Conservation (phyloP, 2,329 filamentous ascomycete species). For the Xylaria sp. region DNA sequence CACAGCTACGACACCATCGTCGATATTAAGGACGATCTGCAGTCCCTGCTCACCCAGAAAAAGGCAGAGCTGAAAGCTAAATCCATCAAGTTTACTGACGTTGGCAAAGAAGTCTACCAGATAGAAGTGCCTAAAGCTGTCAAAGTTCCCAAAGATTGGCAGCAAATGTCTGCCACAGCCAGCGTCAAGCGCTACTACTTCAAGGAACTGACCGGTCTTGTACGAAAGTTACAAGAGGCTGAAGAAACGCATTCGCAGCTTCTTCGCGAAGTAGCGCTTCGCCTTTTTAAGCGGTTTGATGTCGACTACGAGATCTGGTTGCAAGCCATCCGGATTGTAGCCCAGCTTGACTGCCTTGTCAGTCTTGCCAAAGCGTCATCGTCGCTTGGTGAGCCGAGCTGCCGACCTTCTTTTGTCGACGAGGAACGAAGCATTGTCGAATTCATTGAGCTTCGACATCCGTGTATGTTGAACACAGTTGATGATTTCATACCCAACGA, state of each 20-base stretch:
- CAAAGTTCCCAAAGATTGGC: constrained; percentile 90
- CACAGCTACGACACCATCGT: constrained; percentile 80
- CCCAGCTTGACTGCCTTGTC: constrained; percentile 94
- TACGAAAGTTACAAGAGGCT: constrained; percentile 89
- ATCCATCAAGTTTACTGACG: constrained; percentile 79
- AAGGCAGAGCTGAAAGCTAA: constrained; percentile 80
- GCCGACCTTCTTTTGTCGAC: constrained; percentile 88
- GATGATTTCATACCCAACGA: constrained; percentile 98
- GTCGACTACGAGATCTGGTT: constrained; percentile 87
- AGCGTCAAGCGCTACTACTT: constrained; percentile 96
- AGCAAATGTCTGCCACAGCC: constrained; percentile 94
- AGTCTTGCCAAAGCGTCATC: constrained; percentile 90
- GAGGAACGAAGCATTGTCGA: constrained; percentile 87
- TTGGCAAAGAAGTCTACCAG: constrained; percentile 97
- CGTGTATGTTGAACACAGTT: constrained; percentile 90
- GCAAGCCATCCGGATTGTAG: constrained; percentile 86
- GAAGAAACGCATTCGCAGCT: constrained; percentile 95
- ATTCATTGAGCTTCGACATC: constrained; percentile 91
- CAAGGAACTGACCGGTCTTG: constrained; percentile 80
- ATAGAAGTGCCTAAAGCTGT: constrained; percentile 86
- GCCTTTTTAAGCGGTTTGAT: constrained; percentile 90
- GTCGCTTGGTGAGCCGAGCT: constrained; percentile 85
- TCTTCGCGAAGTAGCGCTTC: constrained; percentile 82
- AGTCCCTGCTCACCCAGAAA: constrained; percentile 75
- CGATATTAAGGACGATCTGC: constrained; percentile 78